Evolutionary conservation across 306 rosid species (phyloP), one percentile per base, ranked within the genome.

Genomic region (Ammopiptanthus mongolicus): DNA sequence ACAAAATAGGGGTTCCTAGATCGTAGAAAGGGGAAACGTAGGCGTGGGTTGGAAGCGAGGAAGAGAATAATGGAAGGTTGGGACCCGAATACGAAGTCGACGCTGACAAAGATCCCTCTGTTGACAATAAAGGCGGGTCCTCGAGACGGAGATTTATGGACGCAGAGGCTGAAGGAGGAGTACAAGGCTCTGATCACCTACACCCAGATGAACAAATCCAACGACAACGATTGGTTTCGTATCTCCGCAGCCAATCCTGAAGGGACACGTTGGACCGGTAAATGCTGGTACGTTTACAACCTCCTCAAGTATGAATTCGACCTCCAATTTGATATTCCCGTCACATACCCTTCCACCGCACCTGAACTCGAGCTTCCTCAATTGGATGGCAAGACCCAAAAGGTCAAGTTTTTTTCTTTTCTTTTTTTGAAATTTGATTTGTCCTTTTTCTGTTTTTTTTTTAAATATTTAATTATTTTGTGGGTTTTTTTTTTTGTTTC

Each of bases 151-250:
- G 84, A 89, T n/a, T 81, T 83, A 21, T 96, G 99, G 98, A 92
- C 89, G 33, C 90, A 83, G 89, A 59, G 98, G 83, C 83, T 96
- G 77, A 96, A 92, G 87, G 99, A 96, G 55, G 99, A 96, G 87
- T 96, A 96, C 92, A 96, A 87, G 81, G 12, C 98, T 28, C 70
- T 96, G 19, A 96, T 96, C 21, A 87, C 97, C 41, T 96, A 92
- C 87, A 92, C 99, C 0, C 99, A 96, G 86, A 96, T 96, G 99
- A 96, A 96, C 87, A 96, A 96, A 71, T 90, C 97, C 74, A 96
- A 96, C 81, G 99, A 96, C 79, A 92, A 96, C 81, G 98, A 96
- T 79, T 96, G 99, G 99, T 96, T 96, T 56, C 89, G 97, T 9
- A 96, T 96, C 83, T 90, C 99, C 6, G 92, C 99, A 0, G 86